Evolutionary conservation across 2,329 filamentous ascomycete species (phyloP), one percentile per base, ranked within the genome.

Genomic region (Aspergillus novoparasiticus): DNA sequence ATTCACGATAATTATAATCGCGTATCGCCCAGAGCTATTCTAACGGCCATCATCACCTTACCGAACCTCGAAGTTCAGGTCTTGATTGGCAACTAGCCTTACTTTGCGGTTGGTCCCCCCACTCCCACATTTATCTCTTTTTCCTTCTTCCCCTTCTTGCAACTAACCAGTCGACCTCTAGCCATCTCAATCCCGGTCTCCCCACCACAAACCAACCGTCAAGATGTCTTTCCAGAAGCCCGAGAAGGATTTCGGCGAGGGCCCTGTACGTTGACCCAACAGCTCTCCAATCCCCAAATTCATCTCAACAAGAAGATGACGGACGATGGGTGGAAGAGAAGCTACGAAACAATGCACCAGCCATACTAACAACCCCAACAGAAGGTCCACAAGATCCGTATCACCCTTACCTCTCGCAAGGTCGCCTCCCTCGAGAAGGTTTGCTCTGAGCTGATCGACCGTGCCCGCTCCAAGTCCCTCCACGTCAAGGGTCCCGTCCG

Each of bases 331-430:
- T 16, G 21, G 50, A 19, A 26, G 26, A n/a, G 30, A 30, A 48
- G 32, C 32, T 11, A 45, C 39, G 32, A 54, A 41, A 21, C 39
- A 41, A 41, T 41, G 39, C 39, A 19, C 39, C 39, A 41, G 19
- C 6, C 39, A n/a, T 28, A 34, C 43, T 50, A 32, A 43, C 62
- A 65, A 12, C 39, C 34, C 50, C 58, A 73, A 72, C 72, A 90
- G 88, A 96, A 96, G 90, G 90, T 91, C 86, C 93, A 96, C 90
- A 93, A 94, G 86, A 96, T 96, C 88, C 92, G 94, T 82, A 97
- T 98, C 88, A 98, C 94, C 83, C 88, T 97, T 78, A 95, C 94
- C 82, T 92, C 88, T 78, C 92, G 92, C 86, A 97, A 97, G 86
- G 94, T 98, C 80, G 86, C 90, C 80, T 89, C 93, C 74, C 92